A percentile compares a stretch with the other conserved stretches of the same genome.
Conservation (phyloP, 2,329 filamentous ascomycete species). For the Pseudovirgaria hyperparasitica region DNA sequence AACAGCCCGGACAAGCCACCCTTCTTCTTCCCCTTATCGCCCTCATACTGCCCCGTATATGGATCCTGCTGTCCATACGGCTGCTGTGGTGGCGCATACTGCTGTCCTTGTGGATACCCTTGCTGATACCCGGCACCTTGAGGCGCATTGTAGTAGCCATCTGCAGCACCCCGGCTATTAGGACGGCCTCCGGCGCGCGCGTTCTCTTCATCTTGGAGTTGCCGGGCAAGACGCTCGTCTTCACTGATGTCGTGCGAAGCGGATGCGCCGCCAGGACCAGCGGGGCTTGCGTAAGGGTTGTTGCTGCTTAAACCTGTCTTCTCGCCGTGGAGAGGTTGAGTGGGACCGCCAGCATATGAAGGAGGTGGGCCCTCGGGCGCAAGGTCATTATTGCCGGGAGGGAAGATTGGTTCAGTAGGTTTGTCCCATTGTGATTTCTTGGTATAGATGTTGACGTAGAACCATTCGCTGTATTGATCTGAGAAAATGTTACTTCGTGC, state of each 20-base stretch:
- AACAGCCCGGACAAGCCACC: constrained; percentile 40
- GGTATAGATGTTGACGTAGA: constrained; percentile 81
- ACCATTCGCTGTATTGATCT: constrained; percentile 82
- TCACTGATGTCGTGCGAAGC: constrained; percentile 34
- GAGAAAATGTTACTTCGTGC: background rate
- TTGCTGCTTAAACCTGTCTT: constrained; percentile 47
- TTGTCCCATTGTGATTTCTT: constrained; percentile 87
- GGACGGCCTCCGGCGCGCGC: constrained; percentile 36
- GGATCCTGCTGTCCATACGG: constrained; percentile 21
- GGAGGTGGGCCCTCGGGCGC: constrained; percentile 52
- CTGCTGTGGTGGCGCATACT: no score
- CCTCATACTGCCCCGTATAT: constrained; percentile 7
- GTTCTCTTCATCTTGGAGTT: constrained; percentile 75
- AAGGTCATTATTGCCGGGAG: constrained; percentile 28
- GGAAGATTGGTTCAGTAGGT: constrained; percentile 56
- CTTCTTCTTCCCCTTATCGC: constrained; percentile 25
- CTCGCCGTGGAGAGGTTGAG: constrained; percentile 30
- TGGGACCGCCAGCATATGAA: constrained; percentile 44
- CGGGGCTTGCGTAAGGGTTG: constrained; percentile 49
- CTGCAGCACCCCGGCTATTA: constrained; percentile 36
- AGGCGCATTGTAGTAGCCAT: constrained; percentile 33
- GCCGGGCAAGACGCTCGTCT: constrained; percentile 62
- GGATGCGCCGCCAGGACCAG: constrained; percentile 1
- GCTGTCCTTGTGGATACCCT: constrained; percentile 13
- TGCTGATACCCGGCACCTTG: constrained; percentile 1